Evolutionary conservation across 225 moss, liverwort and hornwort species (phyloP).

Genomic region (Antitrichia curtipendula): DNA sequence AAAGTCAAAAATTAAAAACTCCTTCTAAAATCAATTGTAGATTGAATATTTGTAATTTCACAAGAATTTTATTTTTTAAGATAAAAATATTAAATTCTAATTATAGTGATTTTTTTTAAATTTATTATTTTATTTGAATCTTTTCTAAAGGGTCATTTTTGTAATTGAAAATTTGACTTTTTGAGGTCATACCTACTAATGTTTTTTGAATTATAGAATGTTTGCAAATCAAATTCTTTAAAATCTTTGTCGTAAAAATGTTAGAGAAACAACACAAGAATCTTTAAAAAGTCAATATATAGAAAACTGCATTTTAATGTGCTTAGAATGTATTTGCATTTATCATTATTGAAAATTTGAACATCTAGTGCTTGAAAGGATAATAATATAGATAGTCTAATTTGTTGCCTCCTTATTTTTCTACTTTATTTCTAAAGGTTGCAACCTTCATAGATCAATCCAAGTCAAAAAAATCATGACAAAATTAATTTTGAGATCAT

Average conservation of each 20-base stretch:
- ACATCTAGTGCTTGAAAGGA: rapidly evolving
- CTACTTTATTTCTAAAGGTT: background rate
- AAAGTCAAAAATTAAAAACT: background rate
- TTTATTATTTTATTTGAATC: background rate
- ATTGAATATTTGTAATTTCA: background rate
- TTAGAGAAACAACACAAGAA: background rate
- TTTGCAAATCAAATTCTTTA: background rate
- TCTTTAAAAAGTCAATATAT: background rate
- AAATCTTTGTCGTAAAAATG: background rate
- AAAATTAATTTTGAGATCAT: no score
- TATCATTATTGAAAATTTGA: background rate
- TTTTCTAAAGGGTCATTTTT: background rate
- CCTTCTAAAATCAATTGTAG: rapidly evolving
- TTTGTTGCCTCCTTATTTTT: background rate
- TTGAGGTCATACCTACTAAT: rapidly evolving
- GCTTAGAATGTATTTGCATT: rapidly evolving
- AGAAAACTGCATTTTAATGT: rapidly evolving
- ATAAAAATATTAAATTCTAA: background rate
- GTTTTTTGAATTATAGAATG: background rate
- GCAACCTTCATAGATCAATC: rapidly evolving
- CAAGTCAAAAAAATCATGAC: rapidly evolving
- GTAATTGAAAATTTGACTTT: rapidly evolving
- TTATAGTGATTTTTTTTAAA: background rate
- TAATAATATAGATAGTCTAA: background rate
- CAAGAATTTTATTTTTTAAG: background rate